phyloP scores from a whole-genome alignment of 2,329 filamentous ascomycete species.

The Penicillium aurantiogriseum region DNA sequence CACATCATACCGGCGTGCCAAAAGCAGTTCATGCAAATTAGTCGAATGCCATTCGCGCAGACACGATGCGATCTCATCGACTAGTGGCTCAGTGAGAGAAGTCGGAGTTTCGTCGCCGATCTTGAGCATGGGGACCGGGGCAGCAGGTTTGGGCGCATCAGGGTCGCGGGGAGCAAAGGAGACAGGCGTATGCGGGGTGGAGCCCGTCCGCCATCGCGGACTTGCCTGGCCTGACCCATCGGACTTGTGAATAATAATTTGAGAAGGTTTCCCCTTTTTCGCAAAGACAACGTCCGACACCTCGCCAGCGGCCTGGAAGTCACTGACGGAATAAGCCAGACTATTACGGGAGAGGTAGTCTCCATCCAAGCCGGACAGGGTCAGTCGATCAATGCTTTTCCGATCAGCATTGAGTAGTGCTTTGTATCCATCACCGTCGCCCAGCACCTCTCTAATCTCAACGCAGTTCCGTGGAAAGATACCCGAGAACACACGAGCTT shows the following conservation, averaged over 20 bases:
- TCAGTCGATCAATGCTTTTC: conserved; percentile 37
- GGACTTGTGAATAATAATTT: conserved; percentile 39
- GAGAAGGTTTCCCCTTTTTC: conserved; percentile 42
- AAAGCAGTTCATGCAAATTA: conserved; percentile 85
- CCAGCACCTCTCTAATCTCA: conserved; percentile 88
- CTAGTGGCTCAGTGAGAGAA: conserved; percentile 81
- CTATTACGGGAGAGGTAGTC: conserved; percentile 31
- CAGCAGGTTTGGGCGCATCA: conserved; percentile 68
- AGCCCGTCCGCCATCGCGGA: conserved; percentile 29
- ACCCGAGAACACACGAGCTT: conserved; percentile 95
- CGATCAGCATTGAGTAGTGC: conserved; percentile 35
- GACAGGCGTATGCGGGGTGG: conserved; percentile 38
- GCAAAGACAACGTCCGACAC: conserved; percentile 36
- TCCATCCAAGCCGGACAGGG: conserved; percentile 24
- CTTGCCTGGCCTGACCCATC: conserved; percentile 35
- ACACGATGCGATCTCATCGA: conserved; percentile 97
- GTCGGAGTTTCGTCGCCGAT: conserved; percentile 96
- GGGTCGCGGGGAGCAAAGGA: conserved; percentile 56
- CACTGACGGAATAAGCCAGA: conserved; percentile 24
- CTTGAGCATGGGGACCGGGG: conserved; percentile 94
- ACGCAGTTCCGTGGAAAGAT: conserved; percentile 95
- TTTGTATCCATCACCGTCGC: conserved; percentile 59
- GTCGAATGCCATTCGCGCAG: conserved; percentile 98
- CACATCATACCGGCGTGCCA: conserved; percentile 75
- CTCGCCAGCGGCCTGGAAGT: conserved; percentile 24